phyloP scores from a whole-genome alignment of 1,284 basidiomycete genomes.

The Wallemia hederae region DNA sequence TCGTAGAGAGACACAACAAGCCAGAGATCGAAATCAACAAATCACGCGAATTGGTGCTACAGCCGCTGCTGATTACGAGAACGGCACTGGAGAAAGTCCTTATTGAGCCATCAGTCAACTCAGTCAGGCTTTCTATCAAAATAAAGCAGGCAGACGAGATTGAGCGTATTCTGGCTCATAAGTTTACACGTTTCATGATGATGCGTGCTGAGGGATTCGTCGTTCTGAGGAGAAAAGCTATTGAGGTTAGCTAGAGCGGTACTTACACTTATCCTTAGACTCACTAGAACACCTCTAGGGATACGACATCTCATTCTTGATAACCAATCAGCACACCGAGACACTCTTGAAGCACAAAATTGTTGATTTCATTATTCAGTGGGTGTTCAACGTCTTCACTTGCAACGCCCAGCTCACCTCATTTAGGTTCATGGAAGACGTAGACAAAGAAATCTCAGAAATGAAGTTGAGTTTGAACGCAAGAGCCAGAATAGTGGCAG shows the following conservation, averaged over 20 bases:
- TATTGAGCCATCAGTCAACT: conserved; percentile 91
- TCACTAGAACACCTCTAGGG: conserved; percentile 26
- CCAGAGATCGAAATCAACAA: conserved; percentile 74
- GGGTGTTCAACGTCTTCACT: conserved; percentile 5
- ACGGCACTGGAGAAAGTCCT: conserved; percentile 91
- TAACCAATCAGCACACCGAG: conserved; percentile 88
- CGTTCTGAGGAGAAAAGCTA: conserved; percentile 75
- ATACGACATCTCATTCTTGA: conserved; percentile 94
- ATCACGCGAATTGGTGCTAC: conserved; percentile 77
- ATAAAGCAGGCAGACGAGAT: conserved; percentile 99
- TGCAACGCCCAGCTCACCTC: not conserved
- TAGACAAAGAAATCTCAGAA: conserved; percentile 30
- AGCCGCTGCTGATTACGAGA: conserved; percentile 71
- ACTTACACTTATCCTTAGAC: not conserved
- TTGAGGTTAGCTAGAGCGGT: conserved; percentile 30
- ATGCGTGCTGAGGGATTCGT: conserved; percentile 92
- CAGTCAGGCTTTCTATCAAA: conserved; percentile 77
- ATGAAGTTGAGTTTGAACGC: conserved; percentile 54
- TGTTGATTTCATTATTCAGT: conserved; percentile 98
- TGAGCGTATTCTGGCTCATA: conserved; percentile 84
- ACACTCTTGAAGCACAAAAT: conserved; percentile 98
- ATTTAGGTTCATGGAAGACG: conserved; percentile 82
- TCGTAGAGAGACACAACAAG: conserved; percentile 87
- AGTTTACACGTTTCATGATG: conserved; percentile 99
- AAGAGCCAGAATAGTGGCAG: conserved; percentile 84